Base-by-base conservation (phyloP, 441 rosid genomes). In the Populus hybrid region DNA sequence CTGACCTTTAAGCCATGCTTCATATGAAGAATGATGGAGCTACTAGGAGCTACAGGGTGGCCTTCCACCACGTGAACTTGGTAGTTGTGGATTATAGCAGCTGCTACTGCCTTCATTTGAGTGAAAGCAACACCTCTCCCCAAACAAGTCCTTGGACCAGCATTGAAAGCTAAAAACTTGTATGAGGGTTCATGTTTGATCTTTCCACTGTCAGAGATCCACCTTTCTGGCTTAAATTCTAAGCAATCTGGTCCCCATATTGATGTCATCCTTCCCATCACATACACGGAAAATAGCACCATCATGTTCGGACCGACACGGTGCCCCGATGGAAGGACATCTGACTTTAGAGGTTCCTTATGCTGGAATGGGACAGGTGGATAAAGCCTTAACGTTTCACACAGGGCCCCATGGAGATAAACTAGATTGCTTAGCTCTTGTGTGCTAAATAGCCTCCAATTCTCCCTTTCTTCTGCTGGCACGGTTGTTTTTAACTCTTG, bases 221-320 rank as follows among this genome's bases (percentile, higher is more conserved):
- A 91, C 74, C 95, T 89, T 64, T 90, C 94, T 0, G 95, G 97
- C 82, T 77, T 91, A 38, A 91, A 91, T 64, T 90, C 90, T 11
- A 74, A 64, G 42, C 93, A 89, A 71, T 91, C 94, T n/a, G 87
- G 84, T 26, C 97, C 94, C 94, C 95, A 92, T 7, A 89, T 82
- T 0, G 87, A 90, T 14, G 68, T 33, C 77, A 68, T 72, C 24
- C 79, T 89, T 61, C 91, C 95, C 88, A 92, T 79, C 24, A 92
- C 73, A 63, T 91, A 91, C 24, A 85, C 12, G 12, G 72, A 72
- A 33, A 89, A 69, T 72, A 88, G 21, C 21, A 89, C 75, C 69
- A 77, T 84, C 20, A 59, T 83, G 1, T 69, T 61, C n/a, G 87
- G 87, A 20, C 56, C 16, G 7, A 93, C 90, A 35, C 10, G 64